These are phyloP conservation scores for Quercus tomentella DNA, from an alignment of 331 rosid genomes.

Conservation along the genomic window DNA sequence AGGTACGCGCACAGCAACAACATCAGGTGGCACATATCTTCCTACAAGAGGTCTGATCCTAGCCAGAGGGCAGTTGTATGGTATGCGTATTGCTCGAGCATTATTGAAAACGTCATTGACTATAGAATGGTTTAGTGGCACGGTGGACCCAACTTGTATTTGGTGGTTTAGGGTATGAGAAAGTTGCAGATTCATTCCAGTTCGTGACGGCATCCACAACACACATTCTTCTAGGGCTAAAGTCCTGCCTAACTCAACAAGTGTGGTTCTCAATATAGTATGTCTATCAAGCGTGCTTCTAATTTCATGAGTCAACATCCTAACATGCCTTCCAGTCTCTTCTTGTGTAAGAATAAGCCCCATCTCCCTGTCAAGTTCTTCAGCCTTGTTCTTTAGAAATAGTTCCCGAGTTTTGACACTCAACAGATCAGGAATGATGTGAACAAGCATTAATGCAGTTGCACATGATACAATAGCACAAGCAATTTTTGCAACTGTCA, in stretches of 20 bases:
- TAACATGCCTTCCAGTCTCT: conserved; percentile 90
- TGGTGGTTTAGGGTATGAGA: conserved; percentile 66
- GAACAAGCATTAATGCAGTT: conserved; percentile 92
- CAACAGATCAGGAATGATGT: conserved; percentile 85
- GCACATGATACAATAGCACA: conserved; percentile 90
- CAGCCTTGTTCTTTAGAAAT: conserved; percentile 73
- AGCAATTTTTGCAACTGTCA: conserved; percentile 70
- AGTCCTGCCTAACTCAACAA: conserved; percentile 90
- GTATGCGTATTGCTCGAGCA: conserved; percentile 59
- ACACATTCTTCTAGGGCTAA: conserved; percentile 87
- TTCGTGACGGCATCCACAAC: conserved; percentile 88
- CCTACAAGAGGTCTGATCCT: conserved; percentile 63
- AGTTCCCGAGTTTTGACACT: conserved; percentile 82
- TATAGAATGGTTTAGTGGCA: conserved; percentile 58
- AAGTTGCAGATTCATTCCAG: conserved; percentile 66
- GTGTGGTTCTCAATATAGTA: conserved; percentile 86
- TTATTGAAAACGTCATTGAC: conserved; percentile 67
- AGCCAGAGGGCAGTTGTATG: conserved; percentile 71
- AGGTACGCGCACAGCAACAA: conserved; percentile 91
- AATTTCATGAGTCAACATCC: conserved; percentile 95
- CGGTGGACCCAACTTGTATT: conserved; percentile 58
- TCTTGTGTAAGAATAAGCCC: conserved; percentile 89
- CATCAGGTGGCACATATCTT: conserved; percentile 68
- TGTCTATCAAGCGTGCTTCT: conserved; percentile 85
- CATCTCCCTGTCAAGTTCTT: conserved; percentile 94